Evolutionary conservation across 1,139 yeast species (phyloP).

Genomic region (Suhomyces coccinellae): DNA sequence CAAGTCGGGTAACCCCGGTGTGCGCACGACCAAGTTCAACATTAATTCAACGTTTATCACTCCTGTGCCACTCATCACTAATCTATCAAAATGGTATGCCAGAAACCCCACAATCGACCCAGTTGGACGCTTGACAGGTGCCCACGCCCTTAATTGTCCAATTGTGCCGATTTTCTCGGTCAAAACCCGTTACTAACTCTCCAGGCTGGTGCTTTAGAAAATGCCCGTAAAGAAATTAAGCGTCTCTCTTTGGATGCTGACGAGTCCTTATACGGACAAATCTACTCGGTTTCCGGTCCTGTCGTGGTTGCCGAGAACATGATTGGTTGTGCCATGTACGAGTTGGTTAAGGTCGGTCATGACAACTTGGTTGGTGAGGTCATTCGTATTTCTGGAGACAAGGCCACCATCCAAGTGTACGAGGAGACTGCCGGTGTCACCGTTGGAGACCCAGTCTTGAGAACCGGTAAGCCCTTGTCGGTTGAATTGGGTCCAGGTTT

Average conservation of each 20-base stretch:
- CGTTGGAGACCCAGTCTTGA: constrained; percentile 96
- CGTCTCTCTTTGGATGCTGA: constrained; percentile 80
- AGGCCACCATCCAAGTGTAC: constrained; percentile 97
- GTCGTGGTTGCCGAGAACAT: constrained; percentile 96
- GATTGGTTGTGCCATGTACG: constrained; percentile 99
- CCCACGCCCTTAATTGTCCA: not conserved
- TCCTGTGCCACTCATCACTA: constrained; percentile 5
- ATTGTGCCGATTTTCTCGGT: not conserved
- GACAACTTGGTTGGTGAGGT: constrained; percentile 97
- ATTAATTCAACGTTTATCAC: constrained; percentile 9
- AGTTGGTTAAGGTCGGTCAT: constrained; percentile 95
- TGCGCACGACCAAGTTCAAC: constrained; percentile 10
- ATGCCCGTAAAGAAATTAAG: constrained; percentile 91
- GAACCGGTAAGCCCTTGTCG: constrained; percentile 97
- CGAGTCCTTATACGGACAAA: constrained; percentile 81
- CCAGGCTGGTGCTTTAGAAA: constrained; percentile 95
- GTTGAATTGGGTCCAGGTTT: constrained; percentile 99
- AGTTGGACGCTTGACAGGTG: not conserved
- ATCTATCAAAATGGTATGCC: constrained; percentile 13
- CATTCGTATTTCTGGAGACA: constrained; percentile 92
- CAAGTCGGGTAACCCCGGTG: constrained; percentile 8
- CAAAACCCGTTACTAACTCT: constrained; percentile 19
- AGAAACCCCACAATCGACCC: not conserved
- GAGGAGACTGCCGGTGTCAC: constrained; percentile 99
- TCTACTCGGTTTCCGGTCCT: constrained; percentile 95